Conservation (phyloP, 441 rosid genomes). For the Populus hybrid region DNA sequence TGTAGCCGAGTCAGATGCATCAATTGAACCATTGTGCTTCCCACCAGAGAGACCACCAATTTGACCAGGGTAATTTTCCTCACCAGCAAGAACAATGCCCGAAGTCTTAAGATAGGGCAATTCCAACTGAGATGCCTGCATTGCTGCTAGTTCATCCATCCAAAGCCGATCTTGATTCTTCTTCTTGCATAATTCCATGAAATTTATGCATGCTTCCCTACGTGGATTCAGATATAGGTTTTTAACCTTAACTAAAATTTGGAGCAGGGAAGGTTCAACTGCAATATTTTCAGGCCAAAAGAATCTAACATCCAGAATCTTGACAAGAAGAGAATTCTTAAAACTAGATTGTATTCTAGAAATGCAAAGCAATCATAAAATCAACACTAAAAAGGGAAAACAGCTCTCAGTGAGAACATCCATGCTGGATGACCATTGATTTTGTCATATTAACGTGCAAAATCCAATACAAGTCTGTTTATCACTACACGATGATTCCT, state of each 20-base stretch:
- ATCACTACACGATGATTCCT: background rate
- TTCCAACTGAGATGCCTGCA: conserved; percentile 83
- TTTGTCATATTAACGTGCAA: background rate
- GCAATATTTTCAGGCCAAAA: background rate
- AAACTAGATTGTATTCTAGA: background rate
- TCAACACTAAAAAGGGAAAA: background rate
- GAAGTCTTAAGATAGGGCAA: conserved; percentile 71
- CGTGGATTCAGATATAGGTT: conserved; percentile 5
- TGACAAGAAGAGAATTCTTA: background rate
- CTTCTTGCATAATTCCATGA: conserved; percentile 82
- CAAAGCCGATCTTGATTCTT: conserved; percentile 91
- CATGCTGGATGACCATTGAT: background rate
- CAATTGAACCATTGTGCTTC: conserved; percentile 45
- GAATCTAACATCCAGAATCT: background rate
- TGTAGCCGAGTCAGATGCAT: conserved; percentile 41
- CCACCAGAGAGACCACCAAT: conserved; percentile 22
- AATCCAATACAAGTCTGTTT: background rate
- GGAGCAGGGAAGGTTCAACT: background rate
- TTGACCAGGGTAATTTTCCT: conserved; percentile 50
- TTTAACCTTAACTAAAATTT: background rate
- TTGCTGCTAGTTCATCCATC: conserved; percentile 91
- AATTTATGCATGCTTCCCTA: conserved; percentile 92
- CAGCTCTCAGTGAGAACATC: background rate
- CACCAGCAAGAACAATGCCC: conserved; percentile 77
- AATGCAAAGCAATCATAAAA: background rate